Evolutionary conservation across 176 grass and related monocot genomes (phyloP), one percentile per base, ranked within the genome.

Genomic region (Paspalum notatum): DNA sequence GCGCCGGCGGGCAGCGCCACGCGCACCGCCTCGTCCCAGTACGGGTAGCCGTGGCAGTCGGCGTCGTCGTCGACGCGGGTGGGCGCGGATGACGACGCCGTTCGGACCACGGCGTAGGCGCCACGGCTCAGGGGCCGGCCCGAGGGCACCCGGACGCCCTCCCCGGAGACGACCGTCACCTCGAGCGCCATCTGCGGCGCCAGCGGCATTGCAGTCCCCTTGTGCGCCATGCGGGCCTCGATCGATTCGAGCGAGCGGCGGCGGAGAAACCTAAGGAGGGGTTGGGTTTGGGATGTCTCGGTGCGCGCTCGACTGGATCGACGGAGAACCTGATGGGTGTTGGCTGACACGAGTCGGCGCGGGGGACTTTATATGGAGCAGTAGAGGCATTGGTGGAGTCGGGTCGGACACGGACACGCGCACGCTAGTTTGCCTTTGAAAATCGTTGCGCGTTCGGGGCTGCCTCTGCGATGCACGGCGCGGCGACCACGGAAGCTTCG

Each of bases 111-210:
- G 25, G 82, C 83, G 40, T 75, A 83, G 6, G 80, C 64, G 15
- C 80, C 80, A 24, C 8, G 15, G 20, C 58, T 62, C 5, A 91
- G 63, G 9, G 63, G 16, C 6, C 65, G 44, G n/a, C 86, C 74
- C 6, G 48, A 58, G 0, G 22, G 39, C 18, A 87, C 54, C 0
- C 56, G 70, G 2, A 92, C 74, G 51, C 61, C 80, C 80, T 92
- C 90, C 1, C 53, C 87, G 44, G 80, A 84, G 4, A 92, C 63
- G 9, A 92, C 62, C 7, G 70, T 92, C 75, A 89, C 83, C 71
- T 92, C 90, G 1, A 92, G 58, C 7, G 47, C 46, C 65, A 32
- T 67, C 32, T 0, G 13, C 17, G 50, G 4, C 32, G 8, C 1
- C 45, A 3, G 0, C 38, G 42, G 12, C 39, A 59, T n/a, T 15